These are phyloP conservation scores for Aspergillus melleus DNA, from an alignment of 2,329 filamentous ascomycete genomes.

Conservation along the genomic window DNA sequence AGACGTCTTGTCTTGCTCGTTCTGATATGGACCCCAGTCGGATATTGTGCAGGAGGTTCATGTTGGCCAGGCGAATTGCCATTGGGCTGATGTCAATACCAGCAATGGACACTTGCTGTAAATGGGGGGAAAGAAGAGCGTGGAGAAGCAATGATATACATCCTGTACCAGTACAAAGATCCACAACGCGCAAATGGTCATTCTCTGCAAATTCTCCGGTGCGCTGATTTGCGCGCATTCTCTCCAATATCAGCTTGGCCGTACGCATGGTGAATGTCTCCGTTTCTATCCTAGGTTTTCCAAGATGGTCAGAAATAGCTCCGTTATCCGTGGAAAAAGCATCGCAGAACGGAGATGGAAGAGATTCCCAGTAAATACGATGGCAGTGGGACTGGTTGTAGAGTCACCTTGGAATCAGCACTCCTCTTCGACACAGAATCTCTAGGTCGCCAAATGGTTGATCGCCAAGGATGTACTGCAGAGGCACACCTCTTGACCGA, in stretches of 20 bases:
- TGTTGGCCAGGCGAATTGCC: conserved; percentile 65
- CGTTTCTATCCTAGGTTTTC: conserved; percentile 59
- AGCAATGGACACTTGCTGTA: conserved; percentile 51
- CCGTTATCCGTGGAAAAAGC: neutral
- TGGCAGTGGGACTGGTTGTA: neutral
- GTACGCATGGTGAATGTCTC: conserved; percentile 66
- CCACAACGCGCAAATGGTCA: conserved; percentile 62
- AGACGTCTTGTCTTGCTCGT: conserved; percentile 36
- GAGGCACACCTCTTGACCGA: conserved; percentile 65
- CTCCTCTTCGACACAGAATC: conserved; percentile 71
- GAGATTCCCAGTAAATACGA: neutral
- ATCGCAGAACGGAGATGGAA: neutral
- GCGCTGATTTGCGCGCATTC: neutral
- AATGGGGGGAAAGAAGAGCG: conserved; percentile 53
- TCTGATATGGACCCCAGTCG: conserved; percentile 24
- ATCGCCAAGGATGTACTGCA: conserved; percentile 86
- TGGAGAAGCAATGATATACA: conserved; percentile 82
- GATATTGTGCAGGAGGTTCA: conserved; percentile 62
- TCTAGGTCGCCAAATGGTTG: conserved; percentile 86
- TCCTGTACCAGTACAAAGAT: conserved; percentile 87
- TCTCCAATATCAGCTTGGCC: conserved; percentile 44
- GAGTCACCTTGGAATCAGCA: conserved; percentile 75
- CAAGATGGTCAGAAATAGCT: neutral
- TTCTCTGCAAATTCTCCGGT: neutral
- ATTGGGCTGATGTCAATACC: conserved; percentile 72